Conservation (phyloP, 2,329 filamentous ascomycete species). For the Cryoendolithus antarcticus region DNA sequence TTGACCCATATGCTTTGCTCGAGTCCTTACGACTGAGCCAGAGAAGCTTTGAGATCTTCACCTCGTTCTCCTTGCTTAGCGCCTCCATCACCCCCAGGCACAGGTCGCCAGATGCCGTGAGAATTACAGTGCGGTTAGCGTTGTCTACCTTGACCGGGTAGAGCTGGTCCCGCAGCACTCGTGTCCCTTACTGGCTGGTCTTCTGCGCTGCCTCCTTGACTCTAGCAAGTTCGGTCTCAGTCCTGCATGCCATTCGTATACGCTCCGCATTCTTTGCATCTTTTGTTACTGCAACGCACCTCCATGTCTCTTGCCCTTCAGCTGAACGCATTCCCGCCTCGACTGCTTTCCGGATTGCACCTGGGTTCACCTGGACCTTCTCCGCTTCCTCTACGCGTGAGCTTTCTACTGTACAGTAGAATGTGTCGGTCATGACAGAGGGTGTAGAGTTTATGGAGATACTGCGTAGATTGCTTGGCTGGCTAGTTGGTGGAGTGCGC, state of each 20-base stretch:
- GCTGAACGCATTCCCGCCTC: slow-evolving; percentile 4
- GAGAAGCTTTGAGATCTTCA: slow-evolving; percentile 4
- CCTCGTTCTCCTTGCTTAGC: slow-evolving; percentile 6
- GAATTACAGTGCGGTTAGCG: no score
- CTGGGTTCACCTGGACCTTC: no score
- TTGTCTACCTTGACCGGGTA: slow-evolving; percentile 7
- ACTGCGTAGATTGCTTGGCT: slow-evolving; percentile 4
- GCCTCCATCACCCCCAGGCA: slow-evolving; percentile 1
- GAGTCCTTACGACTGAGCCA: slow-evolving; percentile 6
- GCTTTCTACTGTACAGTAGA: no score
- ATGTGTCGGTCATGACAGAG: no score
- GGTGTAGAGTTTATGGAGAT: slow-evolving; percentile 4
- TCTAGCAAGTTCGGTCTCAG: slow-evolving; percentile 1
- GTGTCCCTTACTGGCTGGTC: background rate
- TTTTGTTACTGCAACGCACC: slow-evolving; percentile 6
- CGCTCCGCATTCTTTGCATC: slow-evolving; percentile 2
- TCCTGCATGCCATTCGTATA: slow-evolving; percentile 2
- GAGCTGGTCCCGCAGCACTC: slow-evolving; percentile 6
- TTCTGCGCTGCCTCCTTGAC: slow-evolving; percentile 4
- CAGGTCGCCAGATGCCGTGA: slow-evolving; percentile 2
- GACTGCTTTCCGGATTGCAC: slow-evolving; percentile 1
- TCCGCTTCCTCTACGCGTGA: no score
- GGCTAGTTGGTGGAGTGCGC: slow-evolving; percentile 4
- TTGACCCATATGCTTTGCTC: slow-evolving; percentile 5
- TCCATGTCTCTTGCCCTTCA: slow-evolving; percentile 1